These are phyloP conservation scores for Metarhizium album DNA, from an alignment of 2,329 filamentous ascomycete genomes.

Conservation along the genomic window DNA sequence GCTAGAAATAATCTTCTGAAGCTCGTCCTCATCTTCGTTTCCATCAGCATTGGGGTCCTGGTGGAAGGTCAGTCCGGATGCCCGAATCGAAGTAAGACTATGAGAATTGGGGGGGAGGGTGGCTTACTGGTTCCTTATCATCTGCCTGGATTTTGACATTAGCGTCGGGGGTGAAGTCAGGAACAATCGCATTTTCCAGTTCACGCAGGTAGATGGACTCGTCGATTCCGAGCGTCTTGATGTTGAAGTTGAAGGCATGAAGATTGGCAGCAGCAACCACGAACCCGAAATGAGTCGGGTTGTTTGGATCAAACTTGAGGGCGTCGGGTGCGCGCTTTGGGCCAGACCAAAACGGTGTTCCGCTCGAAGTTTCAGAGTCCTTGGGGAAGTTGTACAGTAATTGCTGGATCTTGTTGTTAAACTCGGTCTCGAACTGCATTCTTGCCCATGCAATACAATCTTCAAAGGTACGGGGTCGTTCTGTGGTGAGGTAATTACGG, in stretches of 20 bases:
- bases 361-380: conserved; percentile 77
- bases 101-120: neutral
- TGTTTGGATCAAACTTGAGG: conserved; percentile 76
- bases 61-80: neutral
- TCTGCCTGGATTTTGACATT: conserved; percentile 94
- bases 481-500: conserved; percentile 79
- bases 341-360: conserved; percentile 93
- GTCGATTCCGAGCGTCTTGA: conserved; percentile 65
- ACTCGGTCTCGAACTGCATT: conserved; percentile 89
- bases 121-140: conserved; percentile 72
- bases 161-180: conserved; percentile 84
- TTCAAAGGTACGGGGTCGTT: conserved; percentile 85
- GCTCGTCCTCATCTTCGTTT: conserved; percentile 64
- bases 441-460: conserved; percentile 96
- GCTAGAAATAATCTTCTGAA: conserved; percentile 59
- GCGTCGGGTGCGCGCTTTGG: conserved; percentile 93
- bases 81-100: too few species aligned
- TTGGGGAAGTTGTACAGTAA: conserved; percentile 95
- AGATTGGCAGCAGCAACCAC: conserved; percentile 81
- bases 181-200: conserved; percentile 85
- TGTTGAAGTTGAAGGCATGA: conserved; percentile 96
- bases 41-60: conserved; percentile 69
- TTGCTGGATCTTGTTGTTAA: conserved; percentile 93
- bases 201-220: conserved; percentile 67
- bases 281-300: conserved; percentile 80